A percentile compares a stretch with the other conserved stretches of the same genome.
These are phyloP conservation scores for Cladosporium austrohemisphaericum DNA, from an alignment of 2,329 filamentous ascomycete species.

Conservation along the genomic window DNA sequence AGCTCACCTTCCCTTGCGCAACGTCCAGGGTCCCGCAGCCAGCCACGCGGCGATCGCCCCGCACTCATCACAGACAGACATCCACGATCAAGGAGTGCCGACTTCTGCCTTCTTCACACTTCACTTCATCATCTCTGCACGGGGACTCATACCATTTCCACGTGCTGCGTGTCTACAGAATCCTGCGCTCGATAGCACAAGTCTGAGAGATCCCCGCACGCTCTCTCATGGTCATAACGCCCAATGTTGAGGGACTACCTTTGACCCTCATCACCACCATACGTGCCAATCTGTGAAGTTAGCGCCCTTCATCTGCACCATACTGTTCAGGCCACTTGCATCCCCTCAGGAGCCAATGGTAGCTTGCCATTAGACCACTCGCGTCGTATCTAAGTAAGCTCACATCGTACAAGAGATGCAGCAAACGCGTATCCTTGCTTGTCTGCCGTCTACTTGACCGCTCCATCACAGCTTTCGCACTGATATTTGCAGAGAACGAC, in stretches of 20 bases:
- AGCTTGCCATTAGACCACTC: not conserved
- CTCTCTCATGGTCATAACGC: too few species aligned
- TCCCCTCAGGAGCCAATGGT: not conserved
- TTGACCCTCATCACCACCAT: not conserved
- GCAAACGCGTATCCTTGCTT: not conserved
- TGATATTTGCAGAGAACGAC: not conserved
- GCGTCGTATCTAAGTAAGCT: too few species aligned
- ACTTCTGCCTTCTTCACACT: constrained; percentile 3
- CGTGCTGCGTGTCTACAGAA: not conserved
- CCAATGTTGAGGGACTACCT: too few species aligned
- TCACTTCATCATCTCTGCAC: not conserved
- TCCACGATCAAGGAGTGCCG: not conserved
- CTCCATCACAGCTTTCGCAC: not conserved
- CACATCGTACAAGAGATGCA: not conserved
- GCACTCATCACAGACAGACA: constrained; percentile 2
- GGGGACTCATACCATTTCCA: not conserved
- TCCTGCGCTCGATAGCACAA: not conserved
- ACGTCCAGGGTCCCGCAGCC: constrained; percentile 4
- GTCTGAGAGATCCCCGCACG: too few species aligned
- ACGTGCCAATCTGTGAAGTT: constrained; percentile 4
- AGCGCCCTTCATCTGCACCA: constrained; percentile 5
- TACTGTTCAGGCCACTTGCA: not conserved
- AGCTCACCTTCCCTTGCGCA: not conserved
- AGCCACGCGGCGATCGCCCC: constrained; percentile 7
- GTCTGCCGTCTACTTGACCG: not conserved